A percentile compares a stretch with the other conserved stretches of the same genome.
Evolutionary conservation across 371 early-diverging fungal genomes (phyloP).

Genomic region (Syncephalastrum racemosum): DNA sequence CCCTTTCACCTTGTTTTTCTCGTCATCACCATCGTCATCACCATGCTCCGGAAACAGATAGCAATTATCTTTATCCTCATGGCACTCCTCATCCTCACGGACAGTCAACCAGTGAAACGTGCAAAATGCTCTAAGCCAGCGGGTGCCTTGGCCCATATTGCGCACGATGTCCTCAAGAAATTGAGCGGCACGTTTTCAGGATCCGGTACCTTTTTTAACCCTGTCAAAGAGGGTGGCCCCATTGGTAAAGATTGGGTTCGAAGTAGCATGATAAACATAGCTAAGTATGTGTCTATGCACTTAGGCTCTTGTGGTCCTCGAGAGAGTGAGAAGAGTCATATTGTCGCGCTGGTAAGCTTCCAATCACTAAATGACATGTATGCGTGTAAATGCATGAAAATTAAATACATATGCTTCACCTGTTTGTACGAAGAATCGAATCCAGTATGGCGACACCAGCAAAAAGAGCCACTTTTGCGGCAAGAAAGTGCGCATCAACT

Average conservation of each 20-base stretch:
- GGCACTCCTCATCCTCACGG: too few relatives aligned
- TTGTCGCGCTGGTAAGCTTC: constrained; percentile 35
- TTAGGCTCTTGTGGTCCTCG: constrained; percentile 14
- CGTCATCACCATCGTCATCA: too few relatives aligned
- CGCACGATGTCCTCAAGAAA: too few relatives aligned
- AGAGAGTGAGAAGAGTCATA: constrained; percentile 21
- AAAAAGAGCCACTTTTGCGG: constrained; percentile 41
- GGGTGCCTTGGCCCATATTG: too few relatives aligned
- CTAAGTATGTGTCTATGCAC: neutral
- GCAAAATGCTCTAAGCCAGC: too few relatives aligned
- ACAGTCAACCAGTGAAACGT: too few relatives aligned
- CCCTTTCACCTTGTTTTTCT: too few relatives aligned
- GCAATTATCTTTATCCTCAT: too few relatives aligned
- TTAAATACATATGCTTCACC: neutral
- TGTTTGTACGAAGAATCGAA: constrained; percentile 21
- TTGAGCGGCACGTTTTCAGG: neutral
- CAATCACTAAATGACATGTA: neutral
- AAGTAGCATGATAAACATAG: neutral
- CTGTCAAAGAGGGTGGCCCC: constrained; percentile 5
- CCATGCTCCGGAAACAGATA: too few relatives aligned
- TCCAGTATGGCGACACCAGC: constrained; percentile 35
- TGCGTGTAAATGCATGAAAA: neutral
- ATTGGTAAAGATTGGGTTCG: neutral
- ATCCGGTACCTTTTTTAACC: constrained; percentile 8
- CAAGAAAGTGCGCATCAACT: constrained; percentile 34